These are phyloP conservation scores for Parietaria judaica DNA, from an alignment of 306 rosid species.

Conservation along the genomic window DNA sequence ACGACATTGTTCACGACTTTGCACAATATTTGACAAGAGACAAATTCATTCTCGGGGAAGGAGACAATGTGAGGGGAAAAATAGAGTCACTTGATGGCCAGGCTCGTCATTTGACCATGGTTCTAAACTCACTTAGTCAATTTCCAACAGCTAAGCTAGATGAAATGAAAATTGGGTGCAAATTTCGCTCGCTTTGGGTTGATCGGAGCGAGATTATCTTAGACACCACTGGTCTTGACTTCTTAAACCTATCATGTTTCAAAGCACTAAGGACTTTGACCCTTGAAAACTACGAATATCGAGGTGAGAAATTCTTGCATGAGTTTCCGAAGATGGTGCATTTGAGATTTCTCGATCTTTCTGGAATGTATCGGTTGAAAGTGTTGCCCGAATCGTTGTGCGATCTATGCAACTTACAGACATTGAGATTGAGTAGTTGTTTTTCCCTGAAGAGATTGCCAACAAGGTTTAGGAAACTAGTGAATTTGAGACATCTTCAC, in stretches of 20 bases:
- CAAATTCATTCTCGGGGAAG: neutral
- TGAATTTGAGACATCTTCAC: slow-evolving; percentile 10
- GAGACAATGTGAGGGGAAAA: neutral
- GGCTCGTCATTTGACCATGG: slow-evolving; percentile 5
- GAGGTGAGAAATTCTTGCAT: neutral
- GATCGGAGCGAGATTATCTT: neutral
- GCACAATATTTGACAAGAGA: slow-evolving; percentile 6
- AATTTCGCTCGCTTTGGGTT: neutral
- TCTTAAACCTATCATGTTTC: neutral
- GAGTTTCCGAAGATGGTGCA: slow-evolving; percentile 1
- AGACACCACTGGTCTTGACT: neutral
- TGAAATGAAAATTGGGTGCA: neutral
- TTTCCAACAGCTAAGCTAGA: neutral
- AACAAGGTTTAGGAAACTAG: slow-evolving; percentile 7
- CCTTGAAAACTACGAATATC: neutral
- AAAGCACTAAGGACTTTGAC: neutral
- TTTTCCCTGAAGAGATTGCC: neutral
- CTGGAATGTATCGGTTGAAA: neutral
- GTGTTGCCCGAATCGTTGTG: slow-evolving; percentile 5
- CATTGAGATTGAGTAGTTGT: neutral
- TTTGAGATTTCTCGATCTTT: slow-evolving; percentile 17
- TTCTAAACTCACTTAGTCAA: no score
- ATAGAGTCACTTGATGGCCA: neutral
- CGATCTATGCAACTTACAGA: slow-evolving; percentile 10
- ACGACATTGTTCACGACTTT: slow-evolving; percentile 10